These are phyloP conservation scores for Penicillium digitatum DNA, from an alignment of 2,329 filamentous ascomycete species.

Conservation along the genomic window DNA sequence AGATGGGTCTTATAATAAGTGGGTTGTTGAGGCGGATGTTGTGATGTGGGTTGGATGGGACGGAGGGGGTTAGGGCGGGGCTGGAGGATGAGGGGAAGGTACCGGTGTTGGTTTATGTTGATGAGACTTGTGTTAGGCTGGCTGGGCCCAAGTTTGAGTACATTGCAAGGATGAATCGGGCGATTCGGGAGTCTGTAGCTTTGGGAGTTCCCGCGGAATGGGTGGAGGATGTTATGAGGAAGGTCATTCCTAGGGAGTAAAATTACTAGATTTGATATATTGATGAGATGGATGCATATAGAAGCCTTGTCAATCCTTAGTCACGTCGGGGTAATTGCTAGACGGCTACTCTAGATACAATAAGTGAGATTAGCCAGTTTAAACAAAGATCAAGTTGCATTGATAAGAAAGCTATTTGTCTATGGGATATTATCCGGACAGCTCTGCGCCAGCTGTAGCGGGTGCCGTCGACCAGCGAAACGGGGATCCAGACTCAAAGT, in stretches of 20 bases:
- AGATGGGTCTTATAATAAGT: slow-evolving; percentile 37
- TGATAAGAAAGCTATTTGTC: slow-evolving; percentile 15
- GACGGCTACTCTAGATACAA: background rate
- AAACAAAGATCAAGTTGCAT: slow-evolving; percentile 5
- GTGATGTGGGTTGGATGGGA: slow-evolving; percentile 33
- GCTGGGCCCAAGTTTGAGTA: slow-evolving; percentile 39
- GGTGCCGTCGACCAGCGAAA: slow-evolving; percentile 10
- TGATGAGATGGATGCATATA: background rate
- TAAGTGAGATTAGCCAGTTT: background rate
- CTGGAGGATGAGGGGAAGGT: slow-evolving; percentile 12
- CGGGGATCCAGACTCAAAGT: background rate
- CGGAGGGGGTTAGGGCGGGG: slow-evolving; percentile 10
- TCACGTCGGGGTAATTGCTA: background rate
- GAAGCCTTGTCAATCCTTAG: background rate
- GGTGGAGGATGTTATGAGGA: slow-evolving; percentile 40
- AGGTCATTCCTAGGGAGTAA: slow-evolving; percentile 30
- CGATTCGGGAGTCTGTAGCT: slow-evolving; percentile 36
- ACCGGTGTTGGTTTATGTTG: slow-evolving; percentile 41
- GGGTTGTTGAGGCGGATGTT: slow-evolving; percentile 32
- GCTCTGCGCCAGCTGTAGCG: slow-evolving; percentile 10
- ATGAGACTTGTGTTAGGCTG: slow-evolving; percentile 36
- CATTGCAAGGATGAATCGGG: slow-evolving; percentile 43
- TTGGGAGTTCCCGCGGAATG: slow-evolving; percentile 36
- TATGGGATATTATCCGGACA: slow-evolving; percentile 14
- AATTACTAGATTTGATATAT: background rate